Evolutionary conservation across 345 rosid genomes (phyloP).

Genomic region (Cochlearia excelsa): DNA sequence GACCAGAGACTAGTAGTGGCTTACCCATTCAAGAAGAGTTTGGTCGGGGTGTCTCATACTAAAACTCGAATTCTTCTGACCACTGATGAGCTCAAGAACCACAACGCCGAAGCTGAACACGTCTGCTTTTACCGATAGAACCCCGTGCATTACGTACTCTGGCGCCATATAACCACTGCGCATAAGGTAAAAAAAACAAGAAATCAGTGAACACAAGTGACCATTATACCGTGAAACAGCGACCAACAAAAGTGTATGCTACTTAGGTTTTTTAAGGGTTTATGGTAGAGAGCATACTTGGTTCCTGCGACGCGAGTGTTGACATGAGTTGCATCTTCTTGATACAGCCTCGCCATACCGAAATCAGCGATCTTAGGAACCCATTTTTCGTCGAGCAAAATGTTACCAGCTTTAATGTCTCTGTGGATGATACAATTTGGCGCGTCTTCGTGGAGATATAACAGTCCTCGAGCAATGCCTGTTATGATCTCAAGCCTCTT

Average conservation of each 20-base stretch:
- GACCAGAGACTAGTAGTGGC: conserved; percentile 14
- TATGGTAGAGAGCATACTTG: conserved; percentile 51
- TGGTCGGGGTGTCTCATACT: conserved; percentile 44
- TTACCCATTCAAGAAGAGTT: conserved; percentile 92
- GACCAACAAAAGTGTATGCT: not conserved
- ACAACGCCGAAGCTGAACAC: conserved; percentile 97
- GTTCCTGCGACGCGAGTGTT: conserved; percentile 94
- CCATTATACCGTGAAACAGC: not conserved
- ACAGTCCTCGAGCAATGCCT: conserved; percentile 84
- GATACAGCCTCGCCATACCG: conserved; percentile 99
- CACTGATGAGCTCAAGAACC: conserved; percentile 81
- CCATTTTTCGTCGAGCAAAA: conserved; percentile 93
- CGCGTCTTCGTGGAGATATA: conserved; percentile 89
- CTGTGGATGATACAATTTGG: conserved; percentile 86
- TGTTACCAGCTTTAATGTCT: conserved; percentile 92
- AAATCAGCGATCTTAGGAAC: conserved; percentile 96
- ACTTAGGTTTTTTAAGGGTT: not conserved
- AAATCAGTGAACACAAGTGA: not conserved
- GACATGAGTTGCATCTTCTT: conserved; percentile 84
- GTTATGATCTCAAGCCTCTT: conserved; percentile 65
- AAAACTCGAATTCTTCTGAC: conserved; percentile 68
- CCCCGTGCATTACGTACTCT: conserved; percentile 84
- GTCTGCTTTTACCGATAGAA: conserved; percentile 77
- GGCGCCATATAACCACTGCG: conserved; percentile 98
- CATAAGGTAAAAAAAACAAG: not conserved